Conservation (phyloP, 768 basidiomycete genomes). For the Termitomyces sp. region DNA sequence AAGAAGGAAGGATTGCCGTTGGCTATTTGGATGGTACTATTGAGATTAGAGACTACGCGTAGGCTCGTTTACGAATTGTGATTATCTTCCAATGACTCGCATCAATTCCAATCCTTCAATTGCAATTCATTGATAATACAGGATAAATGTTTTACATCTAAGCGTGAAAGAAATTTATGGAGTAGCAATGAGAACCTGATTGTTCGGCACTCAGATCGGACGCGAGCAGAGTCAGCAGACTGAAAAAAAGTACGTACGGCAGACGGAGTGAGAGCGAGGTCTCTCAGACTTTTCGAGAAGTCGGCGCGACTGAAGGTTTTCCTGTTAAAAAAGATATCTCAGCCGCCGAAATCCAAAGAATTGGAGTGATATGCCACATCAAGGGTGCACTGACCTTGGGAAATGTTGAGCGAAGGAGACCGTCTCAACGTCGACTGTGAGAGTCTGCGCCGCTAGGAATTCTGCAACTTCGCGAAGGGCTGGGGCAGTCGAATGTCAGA, state of each 20-base stretch:
- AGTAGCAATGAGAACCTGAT: constrained; percentile 54
- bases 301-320: constrained; percentile 75
- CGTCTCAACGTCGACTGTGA: constrained; percentile 70
- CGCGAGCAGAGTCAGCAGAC: neutral
- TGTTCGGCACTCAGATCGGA: neutral
- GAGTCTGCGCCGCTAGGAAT: constrained; percentile 73
- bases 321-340: constrained; percentile 33
- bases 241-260: constrained; percentile 51
- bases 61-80: constrained; percentile 4
- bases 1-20: constrained; percentile 42
- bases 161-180: constrained; percentile 20
- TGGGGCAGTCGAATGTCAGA: constrained; percentile 24
- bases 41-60: constrained; percentile 47
- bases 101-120: neutral
- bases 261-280: constrained; percentile 87
- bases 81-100: neutral
- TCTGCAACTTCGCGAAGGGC: constrained; percentile 86
- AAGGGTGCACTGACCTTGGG: constrained; percentile 57
- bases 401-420: constrained; percentile 79
- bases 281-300: constrained; percentile 75
- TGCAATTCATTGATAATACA: constrained; percentile 4
- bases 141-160: constrained; percentile 1
- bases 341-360: neutral
- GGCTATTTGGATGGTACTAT: constrained; percentile 46
- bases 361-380: constrained; percentile 8